Percentiles rank a stretch among this genome's conserved stretches.
These are phyloP conservation scores for Zancudomyces culisetae DNA, from an alignment of 371 early-diverging fungal genomes.

Conservation along the genomic window DNA sequence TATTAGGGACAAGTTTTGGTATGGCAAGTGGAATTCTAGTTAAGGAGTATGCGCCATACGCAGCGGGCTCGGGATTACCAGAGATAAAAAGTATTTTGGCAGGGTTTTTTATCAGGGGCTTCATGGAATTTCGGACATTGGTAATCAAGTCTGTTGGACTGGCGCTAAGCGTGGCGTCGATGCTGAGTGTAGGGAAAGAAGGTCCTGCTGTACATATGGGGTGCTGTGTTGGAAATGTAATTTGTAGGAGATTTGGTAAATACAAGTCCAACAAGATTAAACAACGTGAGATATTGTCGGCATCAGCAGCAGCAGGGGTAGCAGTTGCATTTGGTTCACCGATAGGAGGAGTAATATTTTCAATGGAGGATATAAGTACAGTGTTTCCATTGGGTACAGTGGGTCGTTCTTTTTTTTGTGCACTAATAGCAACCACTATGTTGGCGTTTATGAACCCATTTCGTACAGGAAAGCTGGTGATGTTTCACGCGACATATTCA, in stretches of 20 bases:
- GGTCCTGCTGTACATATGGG: slow-evolving; percentile 91
- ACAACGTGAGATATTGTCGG: slow-evolving; percentile 69
- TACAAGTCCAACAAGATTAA: slow-evolving; percentile 60
- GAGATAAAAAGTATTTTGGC: slow-evolving; percentile 74
- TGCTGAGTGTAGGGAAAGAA: slow-evolving; percentile 77
- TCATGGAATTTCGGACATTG: slow-evolving; percentile 66
- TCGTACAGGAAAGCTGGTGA: slow-evolving; percentile 70
- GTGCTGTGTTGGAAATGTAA: slow-evolving; percentile 72
- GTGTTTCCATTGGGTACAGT: slow-evolving; percentile 82
- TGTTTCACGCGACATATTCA: slow-evolving; percentile 76
- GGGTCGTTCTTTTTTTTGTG: slow-evolving; percentile 80
- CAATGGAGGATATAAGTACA: slow-evolving; percentile 73
- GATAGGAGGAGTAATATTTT: slow-evolving; percentile 85
- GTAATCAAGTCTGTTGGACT: slow-evolving; percentile 72
- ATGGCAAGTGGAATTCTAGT: slow-evolving; percentile 18
- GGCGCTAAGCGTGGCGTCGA: slow-evolving; percentile 60
- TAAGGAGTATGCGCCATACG: slow-evolving; percentile 22
- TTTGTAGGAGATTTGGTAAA: slow-evolving; percentile 55
- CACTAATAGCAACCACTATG: slow-evolving; percentile 63
- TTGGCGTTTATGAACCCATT: slow-evolving; percentile 68
- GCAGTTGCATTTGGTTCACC: slow-evolving; percentile 86
- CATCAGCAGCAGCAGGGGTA: slow-evolving; percentile 77
- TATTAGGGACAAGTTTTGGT: not conserved
- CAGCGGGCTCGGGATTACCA: slow-evolving; percentile 86
- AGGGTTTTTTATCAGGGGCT: slow-evolving; percentile 80